A percentile compares a stretch with the other conserved stretches of the same genome.
Evolutionary conservation across 140 eudicot genomes (phyloP).

Genomic region (Stevia rebaudiana): DNA sequence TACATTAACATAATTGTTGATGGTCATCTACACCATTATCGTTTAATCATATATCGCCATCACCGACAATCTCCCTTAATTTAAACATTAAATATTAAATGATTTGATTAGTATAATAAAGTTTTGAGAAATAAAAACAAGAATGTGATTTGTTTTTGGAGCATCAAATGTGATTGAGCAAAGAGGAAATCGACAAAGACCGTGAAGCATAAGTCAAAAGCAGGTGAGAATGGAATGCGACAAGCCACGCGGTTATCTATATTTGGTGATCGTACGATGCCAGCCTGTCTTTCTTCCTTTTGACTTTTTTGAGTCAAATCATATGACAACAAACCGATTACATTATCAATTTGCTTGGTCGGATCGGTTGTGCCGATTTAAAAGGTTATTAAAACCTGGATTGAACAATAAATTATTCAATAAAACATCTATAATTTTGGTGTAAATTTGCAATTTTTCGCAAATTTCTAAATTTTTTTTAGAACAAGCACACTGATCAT

Average conservation of each 20-base stretch:
- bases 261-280: constrained; percentile 13
- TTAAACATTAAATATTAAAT: too few species aligned
- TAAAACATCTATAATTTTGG: too few species aligned
- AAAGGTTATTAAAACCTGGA: too few species aligned
- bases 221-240: constrained; percentile 27
- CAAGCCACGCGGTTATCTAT: constrained; percentile 27
- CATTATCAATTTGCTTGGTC: too few species aligned
- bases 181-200: constrained; percentile 22
- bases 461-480: too few species aligned
- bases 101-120: background rate
- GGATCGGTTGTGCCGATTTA: background rate
- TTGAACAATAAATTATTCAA: too few species aligned
- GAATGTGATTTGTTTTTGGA: background rate
- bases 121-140: too few species aligned
- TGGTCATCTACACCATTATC: too few species aligned
- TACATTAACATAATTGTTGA: too few species aligned
- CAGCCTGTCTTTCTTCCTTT: constrained; percentile 14
- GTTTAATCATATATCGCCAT: background rate
- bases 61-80: background rate
- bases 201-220: constrained; percentile 23
- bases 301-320: constrained; percentile 23
- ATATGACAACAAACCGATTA: background rate
- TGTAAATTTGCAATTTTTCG: too few species aligned
- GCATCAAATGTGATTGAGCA: background rate
- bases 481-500: too few species aligned